phyloP scores from a whole-genome alignment of 2,329 filamentous ascomycete species.

The Neonectria hederae region DNA sequence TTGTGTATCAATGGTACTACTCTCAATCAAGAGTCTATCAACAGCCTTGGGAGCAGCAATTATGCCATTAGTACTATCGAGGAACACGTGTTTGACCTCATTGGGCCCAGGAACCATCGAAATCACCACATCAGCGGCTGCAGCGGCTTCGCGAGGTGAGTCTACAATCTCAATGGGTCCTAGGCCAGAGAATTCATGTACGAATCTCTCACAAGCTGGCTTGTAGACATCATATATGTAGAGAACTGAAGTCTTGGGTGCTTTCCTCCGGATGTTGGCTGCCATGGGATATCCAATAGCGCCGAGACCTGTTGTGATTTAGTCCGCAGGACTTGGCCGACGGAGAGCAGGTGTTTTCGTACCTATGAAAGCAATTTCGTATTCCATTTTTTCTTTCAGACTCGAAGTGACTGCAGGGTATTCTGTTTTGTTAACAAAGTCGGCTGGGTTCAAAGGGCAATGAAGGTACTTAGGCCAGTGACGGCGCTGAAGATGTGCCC shows the following conservation, averaged over 20 bases:
- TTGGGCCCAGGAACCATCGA: constrained; percentile 14
- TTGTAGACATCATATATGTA: neutral
- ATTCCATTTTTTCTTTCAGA: neutral
- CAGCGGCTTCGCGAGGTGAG: constrained; percentile 3
- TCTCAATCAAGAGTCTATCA: constrained; percentile 8
- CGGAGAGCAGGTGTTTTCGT: neutral
- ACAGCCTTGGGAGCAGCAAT: neutral
- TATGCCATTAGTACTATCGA: constrained; percentile 3
- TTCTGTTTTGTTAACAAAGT: neutral
- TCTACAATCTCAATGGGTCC: neutral
- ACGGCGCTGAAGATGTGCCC: neutral
- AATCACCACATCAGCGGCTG: neutral
- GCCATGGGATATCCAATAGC: constrained; percentile 7
- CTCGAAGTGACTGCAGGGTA: too few species aligned
- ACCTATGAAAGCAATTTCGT: neutral
- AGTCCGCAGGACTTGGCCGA: neutral
- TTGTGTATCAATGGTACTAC: constrained; percentile 20
- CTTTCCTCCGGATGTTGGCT: neutral
- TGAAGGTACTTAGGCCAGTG: neutral
- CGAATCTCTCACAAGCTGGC: neutral
- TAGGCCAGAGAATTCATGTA: neutral
- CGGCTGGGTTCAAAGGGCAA: neutral
- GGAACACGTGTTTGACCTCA: constrained; percentile 12
- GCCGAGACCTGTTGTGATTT: neutral
- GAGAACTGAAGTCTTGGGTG: neutral